Conservation (phyloP, 1,284 basidiomycete species). For the Hortiboletus rubellus region DNA sequence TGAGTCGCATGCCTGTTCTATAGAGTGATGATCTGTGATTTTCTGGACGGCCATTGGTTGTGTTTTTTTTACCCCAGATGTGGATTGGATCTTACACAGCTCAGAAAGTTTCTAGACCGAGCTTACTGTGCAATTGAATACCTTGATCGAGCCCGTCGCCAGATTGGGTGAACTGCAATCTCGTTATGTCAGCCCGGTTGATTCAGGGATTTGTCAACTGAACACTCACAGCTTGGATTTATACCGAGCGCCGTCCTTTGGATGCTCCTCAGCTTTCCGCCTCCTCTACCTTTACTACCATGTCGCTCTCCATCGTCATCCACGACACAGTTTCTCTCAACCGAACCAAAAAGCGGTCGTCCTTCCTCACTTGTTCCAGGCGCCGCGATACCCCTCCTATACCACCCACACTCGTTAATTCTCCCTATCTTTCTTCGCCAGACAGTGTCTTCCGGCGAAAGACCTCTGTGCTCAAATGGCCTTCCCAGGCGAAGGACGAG, state of each 20-base stretch:
- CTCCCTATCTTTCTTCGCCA: constrained; percentile 52
- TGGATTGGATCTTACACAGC: constrained; percentile 20
- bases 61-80: constrained; percentile 19
- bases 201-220: constrained; percentile 29
- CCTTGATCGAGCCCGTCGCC: constrained; percentile 22
- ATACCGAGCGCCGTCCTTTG: constrained; percentile 11
- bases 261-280: constrained; percentile 16
- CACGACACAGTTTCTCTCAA: constrained; percentile 14
- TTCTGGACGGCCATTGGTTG: constrained; percentile 11
- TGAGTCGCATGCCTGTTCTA: constrained; percentile 35
- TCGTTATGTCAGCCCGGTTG: constrained; percentile 29
- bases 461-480: constrained; percentile 35
- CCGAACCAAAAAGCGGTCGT: constrained; percentile 19
- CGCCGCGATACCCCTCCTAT: constrained; percentile 42
- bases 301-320: constrained; percentile 18
- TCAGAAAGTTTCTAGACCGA: constrained; percentile 24
- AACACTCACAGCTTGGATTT: constrained; percentile 13
- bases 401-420: constrained; percentile 55
- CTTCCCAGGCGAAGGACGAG: constrained; percentile 51
- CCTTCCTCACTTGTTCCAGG: constrained; percentile 13
- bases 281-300: constrained; percentile 4
- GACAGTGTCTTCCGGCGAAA: constrained; percentile 48
- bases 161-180: constrained; percentile 18
- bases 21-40: constrained; percentile 25
- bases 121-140: constrained; percentile 20